Conservation (phyloP, 2,329 filamentous ascomycete genomes). For the Capronia coronata region DNA sequence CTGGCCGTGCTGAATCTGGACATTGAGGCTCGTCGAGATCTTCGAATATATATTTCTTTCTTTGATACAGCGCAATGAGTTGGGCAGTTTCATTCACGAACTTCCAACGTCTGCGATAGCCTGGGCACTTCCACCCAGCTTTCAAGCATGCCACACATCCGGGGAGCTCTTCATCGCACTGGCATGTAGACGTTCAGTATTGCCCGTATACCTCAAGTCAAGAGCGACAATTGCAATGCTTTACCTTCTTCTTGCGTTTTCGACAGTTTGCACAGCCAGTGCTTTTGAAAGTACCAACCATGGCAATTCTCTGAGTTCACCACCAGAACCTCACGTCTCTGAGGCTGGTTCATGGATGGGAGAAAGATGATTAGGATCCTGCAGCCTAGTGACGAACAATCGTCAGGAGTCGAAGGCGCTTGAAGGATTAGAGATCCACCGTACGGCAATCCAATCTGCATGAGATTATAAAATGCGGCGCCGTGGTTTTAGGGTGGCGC, state of each 20-base stretch:
- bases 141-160: slow-evolving; percentile 2
- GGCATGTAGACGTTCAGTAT: background rate
- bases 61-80: slow-evolving; percentile 3
- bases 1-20: background rate
- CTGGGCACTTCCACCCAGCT: slow-evolving; percentile 12
- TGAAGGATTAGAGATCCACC: no score
- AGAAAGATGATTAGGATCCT: no score
- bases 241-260: slow-evolving; percentile 14
- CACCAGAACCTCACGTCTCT: no score
- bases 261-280: slow-evolving; percentile 8
- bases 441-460: background rate
- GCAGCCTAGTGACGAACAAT: no score
- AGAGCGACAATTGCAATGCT: background rate
- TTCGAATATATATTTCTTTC: slow-evolving; percentile 12
- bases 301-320: background rate
- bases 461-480: background rate
- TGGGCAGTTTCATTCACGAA: slow-evolving; percentile 9
- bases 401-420: no score
- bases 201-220: background rate
- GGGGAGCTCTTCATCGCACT: slow-evolving; percentile 8
- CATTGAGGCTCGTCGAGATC: background rate
- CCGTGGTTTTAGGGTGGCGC: background rate
- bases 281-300: slow-evolving; percentile 10
- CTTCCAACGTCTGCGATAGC: slow-evolving; percentile 11
- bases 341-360: no score